Conservation (phyloP, 257 asterid genomes). For the Ophiorrhiza pumila region DNA sequence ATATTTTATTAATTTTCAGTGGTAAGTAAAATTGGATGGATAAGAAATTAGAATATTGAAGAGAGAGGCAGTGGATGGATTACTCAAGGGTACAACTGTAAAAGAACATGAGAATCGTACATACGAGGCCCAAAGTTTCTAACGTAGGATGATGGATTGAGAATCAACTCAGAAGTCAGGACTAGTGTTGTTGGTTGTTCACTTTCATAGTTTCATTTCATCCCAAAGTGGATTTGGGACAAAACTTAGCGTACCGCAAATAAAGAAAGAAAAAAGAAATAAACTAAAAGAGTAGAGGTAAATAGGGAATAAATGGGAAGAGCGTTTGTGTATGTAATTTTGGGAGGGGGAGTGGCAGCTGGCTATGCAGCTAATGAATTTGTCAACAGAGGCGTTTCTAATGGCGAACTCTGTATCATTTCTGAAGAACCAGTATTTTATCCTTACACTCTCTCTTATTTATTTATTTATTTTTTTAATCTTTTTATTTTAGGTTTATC, state of each 20-base stretch:
- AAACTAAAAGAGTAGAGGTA: no score
- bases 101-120: neutral
- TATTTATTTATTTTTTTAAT: neutral
- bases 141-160: no score
- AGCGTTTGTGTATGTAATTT: slow-evolving; percentile 84
- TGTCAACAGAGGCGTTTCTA: slow-evolving; percentile 62
- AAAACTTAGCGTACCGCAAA: no score
- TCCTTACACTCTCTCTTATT: slow-evolving; percentile 10
- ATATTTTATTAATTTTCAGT: no score
- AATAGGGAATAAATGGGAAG: slow-evolving; percentile 54
- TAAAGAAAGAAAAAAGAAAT: no score
- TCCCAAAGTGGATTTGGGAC: no score
- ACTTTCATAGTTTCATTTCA: no score
- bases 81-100: slow-evolving; percentile 1
- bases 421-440: slow-evolving; percentile 75
- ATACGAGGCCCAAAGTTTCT: no score
- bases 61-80: neutral
- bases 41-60: neutral
- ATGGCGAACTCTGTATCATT: slow-evolving; percentile 91
- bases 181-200: no score
- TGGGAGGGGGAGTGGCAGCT: slow-evolving; percentile 96
- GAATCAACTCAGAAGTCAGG: no score
- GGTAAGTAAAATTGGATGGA: neutral
- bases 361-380: slow-evolving; percentile 95
- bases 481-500: neutral